Conservation (phyloP, 2,329 filamentous ascomycete genomes). For the Cladosporium phlei region DNA sequence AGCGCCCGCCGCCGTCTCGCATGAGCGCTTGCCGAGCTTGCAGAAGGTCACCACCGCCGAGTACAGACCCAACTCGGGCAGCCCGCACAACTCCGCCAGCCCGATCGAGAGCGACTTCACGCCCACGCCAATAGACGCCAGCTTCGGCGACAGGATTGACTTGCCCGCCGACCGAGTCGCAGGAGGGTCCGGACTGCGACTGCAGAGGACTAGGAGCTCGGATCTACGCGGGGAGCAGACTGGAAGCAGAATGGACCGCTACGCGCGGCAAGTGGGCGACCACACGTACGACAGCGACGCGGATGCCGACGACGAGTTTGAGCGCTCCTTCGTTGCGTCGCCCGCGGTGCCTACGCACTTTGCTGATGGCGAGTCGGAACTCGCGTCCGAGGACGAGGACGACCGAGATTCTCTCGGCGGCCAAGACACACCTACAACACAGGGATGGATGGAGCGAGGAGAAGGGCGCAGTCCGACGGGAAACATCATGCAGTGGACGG, state of each 20-base stretch:
- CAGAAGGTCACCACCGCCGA: conserved; percentile 13
- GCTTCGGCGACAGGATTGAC: conserved; percentile 25
- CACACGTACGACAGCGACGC: conserved; percentile 67
- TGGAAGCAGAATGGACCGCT: conserved; percentile 29
- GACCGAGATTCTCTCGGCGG: conserved; percentile 31
- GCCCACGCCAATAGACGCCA: conserved; percentile 30
- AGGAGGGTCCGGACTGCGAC: conserved; percentile 9
- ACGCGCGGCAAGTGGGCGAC: conserved; percentile 26
- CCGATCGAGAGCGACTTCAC: conserved; percentile 28
- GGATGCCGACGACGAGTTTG: conserved; percentile 79
- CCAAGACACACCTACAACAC: conserved; percentile 73
- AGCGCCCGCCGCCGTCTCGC: conserved; percentile 13
- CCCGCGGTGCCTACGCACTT: conserved; percentile 62
- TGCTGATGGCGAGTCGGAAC: conserved; percentile 56
- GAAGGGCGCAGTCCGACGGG: conserved; percentile 58
- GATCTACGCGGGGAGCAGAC: neutral
- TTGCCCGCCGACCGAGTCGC: conserved; percentile 16
- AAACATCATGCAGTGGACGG: conserved; percentile 73
- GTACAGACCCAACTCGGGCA: conserved; percentile 8
- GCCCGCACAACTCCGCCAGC: conserved; percentile 18
- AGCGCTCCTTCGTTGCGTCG: conserved; percentile 63
- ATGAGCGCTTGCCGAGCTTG: conserved; percentile 19
- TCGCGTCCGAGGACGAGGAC: conserved; percentile 50
- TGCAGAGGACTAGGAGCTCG: conserved; percentile 5
- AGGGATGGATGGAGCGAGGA: conserved; percentile 31